Evolutionary conservation across 306 rosid species (phyloP).

Genomic region (Vigna radiata): DNA sequence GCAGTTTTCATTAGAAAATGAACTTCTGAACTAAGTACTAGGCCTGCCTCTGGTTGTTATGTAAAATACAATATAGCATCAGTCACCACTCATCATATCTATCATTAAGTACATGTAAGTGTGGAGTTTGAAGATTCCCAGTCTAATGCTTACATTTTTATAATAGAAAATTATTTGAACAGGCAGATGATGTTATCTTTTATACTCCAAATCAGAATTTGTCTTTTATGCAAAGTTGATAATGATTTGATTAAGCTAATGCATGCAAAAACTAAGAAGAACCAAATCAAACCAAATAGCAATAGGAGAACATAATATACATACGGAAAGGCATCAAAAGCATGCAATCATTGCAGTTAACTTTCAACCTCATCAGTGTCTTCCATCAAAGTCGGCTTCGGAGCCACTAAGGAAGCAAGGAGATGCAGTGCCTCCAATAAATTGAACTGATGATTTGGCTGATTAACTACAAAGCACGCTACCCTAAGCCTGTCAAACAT

Average conservation of each 20-base stretch:
- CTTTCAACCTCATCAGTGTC: slow-evolving; percentile 55
- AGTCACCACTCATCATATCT: slow-evolving; percentile 2
- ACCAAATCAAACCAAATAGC: slow-evolving; percentile 29
- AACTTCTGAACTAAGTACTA: slow-evolving; percentile 1
- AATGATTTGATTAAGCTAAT: slow-evolving; percentile 9
- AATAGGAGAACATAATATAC: neutral
- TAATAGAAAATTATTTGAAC: neutral
- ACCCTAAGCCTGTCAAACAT: slow-evolving; percentile 73
- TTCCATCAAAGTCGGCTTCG: slow-evolving; percentile 48
- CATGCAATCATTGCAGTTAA: slow-evolving; percentile 40
- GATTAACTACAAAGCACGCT: slow-evolving; percentile 47
- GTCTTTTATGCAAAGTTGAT: slow-evolving; percentile 29
- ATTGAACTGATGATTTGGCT: slow-evolving; percentile 45
- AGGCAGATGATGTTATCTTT: neutral
- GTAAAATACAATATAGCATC: slow-evolving; percentile 9
- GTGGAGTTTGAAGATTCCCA: no score
- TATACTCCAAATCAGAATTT: neutral
- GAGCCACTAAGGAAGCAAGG: slow-evolving; percentile 48
- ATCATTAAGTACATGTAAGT: slow-evolving; percentile 7
- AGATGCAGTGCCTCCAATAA: slow-evolving; percentile 40
- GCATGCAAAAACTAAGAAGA: slow-evolving; percentile 11
- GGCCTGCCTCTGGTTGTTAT: slow-evolving; percentile 6
- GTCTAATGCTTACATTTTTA: neutral
- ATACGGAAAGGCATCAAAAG: slow-evolving; percentile 28
- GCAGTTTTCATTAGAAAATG: slow-evolving; percentile 8